Evolutionary conservation across 73 alveolate species (phyloP).

Genomic region (Paramecium sexaurelia): DNA sequence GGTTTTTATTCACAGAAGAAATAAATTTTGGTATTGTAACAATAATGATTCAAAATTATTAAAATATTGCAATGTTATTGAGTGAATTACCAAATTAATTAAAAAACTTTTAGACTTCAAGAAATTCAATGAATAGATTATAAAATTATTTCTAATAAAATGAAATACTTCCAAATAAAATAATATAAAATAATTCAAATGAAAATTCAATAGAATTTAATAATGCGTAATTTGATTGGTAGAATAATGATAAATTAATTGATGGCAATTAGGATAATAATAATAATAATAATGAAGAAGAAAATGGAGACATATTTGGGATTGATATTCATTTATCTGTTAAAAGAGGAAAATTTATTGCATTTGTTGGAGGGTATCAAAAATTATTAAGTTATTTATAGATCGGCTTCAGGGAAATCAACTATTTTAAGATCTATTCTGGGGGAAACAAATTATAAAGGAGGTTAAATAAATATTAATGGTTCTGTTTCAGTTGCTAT

Average conservation of each 20-base stretch:
- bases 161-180: background rate
- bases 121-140: background rate
- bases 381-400: background rate
- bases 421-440: constrained; percentile 88
- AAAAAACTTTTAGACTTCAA: background rate
- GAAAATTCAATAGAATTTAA: background rate
- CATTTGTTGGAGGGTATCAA: constrained; percentile 30
- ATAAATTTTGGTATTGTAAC: background rate
- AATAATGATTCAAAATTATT: constrained; percentile 1
- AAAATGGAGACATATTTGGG: background rate
- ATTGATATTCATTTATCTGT: background rate
- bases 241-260: background rate
- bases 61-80: background rate
- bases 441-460: constrained; percentile 70
- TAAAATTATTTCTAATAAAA: background rate
- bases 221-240: background rate
- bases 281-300: background rate
- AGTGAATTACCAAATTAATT: background rate
- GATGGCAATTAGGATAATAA: background rate
- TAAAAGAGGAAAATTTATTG: constrained; percentile 5
- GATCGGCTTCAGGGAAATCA: constrained; percentile 39
- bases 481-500: constrained; percentile 16
- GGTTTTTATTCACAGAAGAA: background rate
- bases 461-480: background rate
- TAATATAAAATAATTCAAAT: background rate